A percentile compares a stretch with the other conserved stretches of the same genome.
These are phyloP conservation scores for Arxiozyma slooffiae DNA, from an alignment of 1,139 yeast species.

Conservation along the genomic window DNA sequence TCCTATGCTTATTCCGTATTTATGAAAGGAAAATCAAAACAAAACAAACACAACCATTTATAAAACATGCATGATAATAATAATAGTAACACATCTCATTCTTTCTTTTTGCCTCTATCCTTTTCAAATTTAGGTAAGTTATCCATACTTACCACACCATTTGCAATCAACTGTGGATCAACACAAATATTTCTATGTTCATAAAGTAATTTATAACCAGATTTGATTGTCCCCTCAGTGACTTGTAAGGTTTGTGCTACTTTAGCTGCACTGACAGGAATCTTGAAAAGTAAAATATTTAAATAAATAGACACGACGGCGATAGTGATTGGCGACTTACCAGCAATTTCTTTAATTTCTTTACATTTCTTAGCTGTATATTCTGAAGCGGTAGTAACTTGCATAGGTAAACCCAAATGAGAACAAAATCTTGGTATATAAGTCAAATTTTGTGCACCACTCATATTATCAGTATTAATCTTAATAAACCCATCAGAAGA, in stretches of 20 bases:
- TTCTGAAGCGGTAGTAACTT: conserved; percentile 88
- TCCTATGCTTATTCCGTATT: not conserved
- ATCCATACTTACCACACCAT: conserved; percentile 56
- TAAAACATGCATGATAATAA: too few relatives aligned
- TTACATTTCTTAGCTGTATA: conserved; percentile 82
- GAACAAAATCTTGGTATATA: conserved; percentile 94
- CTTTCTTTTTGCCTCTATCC: conserved; percentile 17
- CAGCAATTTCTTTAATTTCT: conserved; percentile 89
- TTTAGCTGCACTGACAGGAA: conserved; percentile 56
- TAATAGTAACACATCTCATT: not conserved
- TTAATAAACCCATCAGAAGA: conserved; percentile 34
- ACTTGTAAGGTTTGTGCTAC: conserved; percentile 96
- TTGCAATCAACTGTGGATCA: conserved; percentile 71
- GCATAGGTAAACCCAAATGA: conserved; percentile 77
- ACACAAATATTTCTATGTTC: conserved; percentile 64
- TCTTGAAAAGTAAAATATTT: conserved; percentile 77
- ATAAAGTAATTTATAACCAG: conserved; percentile 75
- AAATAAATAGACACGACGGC: conserved; percentile 96
- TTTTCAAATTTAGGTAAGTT: conserved; percentile 44
- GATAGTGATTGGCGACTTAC: conserved; percentile 92
- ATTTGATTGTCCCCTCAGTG: conserved; percentile 93
- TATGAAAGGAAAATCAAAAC: too few relatives aligned
- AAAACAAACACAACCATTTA: not conserved
- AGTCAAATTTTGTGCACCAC: conserved; percentile 87
- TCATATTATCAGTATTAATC: conserved; percentile 47